phyloP scores from a whole-genome alignment of 352 stramenopile genomes.

The Pythium aphanidermatum region DNA sequence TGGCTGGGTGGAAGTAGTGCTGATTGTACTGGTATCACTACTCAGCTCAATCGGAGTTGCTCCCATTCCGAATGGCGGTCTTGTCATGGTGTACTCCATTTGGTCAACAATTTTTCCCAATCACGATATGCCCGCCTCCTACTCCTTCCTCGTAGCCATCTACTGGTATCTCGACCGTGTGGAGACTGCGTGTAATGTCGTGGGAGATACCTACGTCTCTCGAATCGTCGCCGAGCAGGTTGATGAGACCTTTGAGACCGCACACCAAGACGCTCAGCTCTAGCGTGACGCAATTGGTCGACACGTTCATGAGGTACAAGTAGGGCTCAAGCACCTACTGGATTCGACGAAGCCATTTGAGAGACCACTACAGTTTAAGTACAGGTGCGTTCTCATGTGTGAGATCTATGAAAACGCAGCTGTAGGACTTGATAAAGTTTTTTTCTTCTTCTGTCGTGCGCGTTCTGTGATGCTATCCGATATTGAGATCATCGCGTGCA shows the following conservation, averaged over 20 bases:
- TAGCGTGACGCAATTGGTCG: too few species aligned
- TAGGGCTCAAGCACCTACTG: too few species aligned
- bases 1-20: conserved; percentile 24
- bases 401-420: too few species aligned
- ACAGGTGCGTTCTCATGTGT: too few species aligned
- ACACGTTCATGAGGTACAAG: too few species aligned
- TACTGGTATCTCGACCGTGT: conserved; percentile 61
- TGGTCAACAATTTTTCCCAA: conserved; percentile 31
- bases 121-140: conserved; percentile 33
- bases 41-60: conserved; percentile 24
- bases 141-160: conserved; percentile 46
- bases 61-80: conserved; percentile 25
- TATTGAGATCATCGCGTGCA: too few species aligned
- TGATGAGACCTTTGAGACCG: conserved; percentile 22
- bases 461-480: too few species aligned
- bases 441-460: too few species aligned
- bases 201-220: conserved; percentile 46
- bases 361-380: too few species aligned
- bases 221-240: conserved; percentile 44
- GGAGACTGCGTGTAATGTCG: conserved; percentile 54
- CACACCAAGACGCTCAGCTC: too few species aligned
- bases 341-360: too few species aligned
- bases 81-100: conserved; percentile 38
- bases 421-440: too few species aligned
- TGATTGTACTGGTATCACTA: conserved; percentile 27